These are phyloP conservation scores for Sporothrix euskadiensis DNA, from an alignment of 2,329 filamentous ascomycete genomes.

Conservation along the genomic window DNA sequence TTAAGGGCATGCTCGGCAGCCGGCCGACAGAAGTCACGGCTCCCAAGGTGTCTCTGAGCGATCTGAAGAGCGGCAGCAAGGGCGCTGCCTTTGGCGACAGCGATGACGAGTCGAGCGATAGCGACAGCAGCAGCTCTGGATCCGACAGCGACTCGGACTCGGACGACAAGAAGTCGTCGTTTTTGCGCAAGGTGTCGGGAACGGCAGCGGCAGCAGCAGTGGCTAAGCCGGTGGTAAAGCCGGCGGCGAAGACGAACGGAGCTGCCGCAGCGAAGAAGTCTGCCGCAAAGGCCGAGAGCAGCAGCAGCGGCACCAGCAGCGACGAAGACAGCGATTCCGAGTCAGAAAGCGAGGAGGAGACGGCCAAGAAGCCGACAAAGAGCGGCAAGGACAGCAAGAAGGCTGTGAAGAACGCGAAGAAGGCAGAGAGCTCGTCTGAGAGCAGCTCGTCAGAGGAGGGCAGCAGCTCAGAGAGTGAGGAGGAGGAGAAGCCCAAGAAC, in stretches of 20 bases:
- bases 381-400: background rate
- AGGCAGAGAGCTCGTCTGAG: constrained; percentile 4
- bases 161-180: constrained; percentile 24
- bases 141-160: constrained; percentile 26
- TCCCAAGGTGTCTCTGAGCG: constrained; percentile 28
- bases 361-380: background rate
- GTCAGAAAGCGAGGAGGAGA: constrained; percentile 23
- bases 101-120: constrained; percentile 34
- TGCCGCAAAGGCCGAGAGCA: constrained; percentile 10
- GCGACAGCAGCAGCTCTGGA: constrained; percentile 24
- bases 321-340: background rate
- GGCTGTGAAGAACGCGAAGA: background rate
- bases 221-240: constrained; percentile 23
- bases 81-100: constrained; percentile 26
- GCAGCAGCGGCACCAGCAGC: constrained; percentile 22
- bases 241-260: constrained; percentile 31
- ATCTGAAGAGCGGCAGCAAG: constrained; percentile 23
- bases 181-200: constrained; percentile 29
- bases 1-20: constrained; percentile 32
- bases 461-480: constrained; percentile 10
- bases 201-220: background rate
- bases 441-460: background rate
- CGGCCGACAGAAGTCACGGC: background rate
- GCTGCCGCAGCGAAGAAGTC: background rate
- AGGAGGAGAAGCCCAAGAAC: background rate